A percentile compares a stretch with the other conserved stretches of the same genome.
phyloP scores from a whole-genome alignment of 2,329 filamentous ascomycete species.

The Fusarium robinianum region DNA sequence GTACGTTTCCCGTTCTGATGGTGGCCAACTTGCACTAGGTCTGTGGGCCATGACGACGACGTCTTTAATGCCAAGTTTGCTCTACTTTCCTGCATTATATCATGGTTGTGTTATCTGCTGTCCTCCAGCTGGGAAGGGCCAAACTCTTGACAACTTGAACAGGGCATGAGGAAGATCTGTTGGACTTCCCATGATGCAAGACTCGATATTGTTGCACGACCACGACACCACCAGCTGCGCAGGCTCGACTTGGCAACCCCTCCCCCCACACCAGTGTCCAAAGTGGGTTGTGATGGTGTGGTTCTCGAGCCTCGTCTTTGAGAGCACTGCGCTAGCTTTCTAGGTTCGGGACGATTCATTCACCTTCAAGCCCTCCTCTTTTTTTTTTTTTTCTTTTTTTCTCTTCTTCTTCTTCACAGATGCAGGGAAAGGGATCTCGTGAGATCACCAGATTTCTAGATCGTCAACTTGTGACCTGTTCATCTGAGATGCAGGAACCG shows the following conservation, averaged over 20 bases:
- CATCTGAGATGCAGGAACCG: constrained; percentile 29
- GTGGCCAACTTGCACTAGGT: constrained; percentile 12
- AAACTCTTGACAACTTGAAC: constrained; percentile 14
- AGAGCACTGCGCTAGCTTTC: no score
- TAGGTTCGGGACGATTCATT: no score
- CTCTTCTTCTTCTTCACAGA: no score
- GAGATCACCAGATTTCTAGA: constrained; percentile 24
- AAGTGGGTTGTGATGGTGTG: constrained; percentile 21
- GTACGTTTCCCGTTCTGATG: no score
- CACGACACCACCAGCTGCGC: constrained; percentile 12
- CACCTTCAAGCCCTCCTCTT: no score
- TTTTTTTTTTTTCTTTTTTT: no score
- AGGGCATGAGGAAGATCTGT: no score
- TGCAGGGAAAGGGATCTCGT: constrained; percentile 9
- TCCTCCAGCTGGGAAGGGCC: constrained; percentile 3
- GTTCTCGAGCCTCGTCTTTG: constrained; percentile 20
- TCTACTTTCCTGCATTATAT: constrained; percentile 21
- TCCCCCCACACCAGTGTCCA: constrained; percentile 27
- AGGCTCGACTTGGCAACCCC: constrained; percentile 20
- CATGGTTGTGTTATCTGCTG: constrained; percentile 2
- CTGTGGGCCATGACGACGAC: constrained; percentile 31
- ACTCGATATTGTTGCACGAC: constrained; percentile 25
- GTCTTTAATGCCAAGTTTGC: constrained; percentile 16
- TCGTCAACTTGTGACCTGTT: constrained; percentile 20
- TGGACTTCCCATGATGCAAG: constrained; percentile 35